Percentiles rank a stretch among this genome's conserved stretches.
These are phyloP conservation scores for Sarocladiaceae sp. DNA, from an alignment of 2,329 filamentous ascomycete species.

Conservation along the genomic window DNA sequence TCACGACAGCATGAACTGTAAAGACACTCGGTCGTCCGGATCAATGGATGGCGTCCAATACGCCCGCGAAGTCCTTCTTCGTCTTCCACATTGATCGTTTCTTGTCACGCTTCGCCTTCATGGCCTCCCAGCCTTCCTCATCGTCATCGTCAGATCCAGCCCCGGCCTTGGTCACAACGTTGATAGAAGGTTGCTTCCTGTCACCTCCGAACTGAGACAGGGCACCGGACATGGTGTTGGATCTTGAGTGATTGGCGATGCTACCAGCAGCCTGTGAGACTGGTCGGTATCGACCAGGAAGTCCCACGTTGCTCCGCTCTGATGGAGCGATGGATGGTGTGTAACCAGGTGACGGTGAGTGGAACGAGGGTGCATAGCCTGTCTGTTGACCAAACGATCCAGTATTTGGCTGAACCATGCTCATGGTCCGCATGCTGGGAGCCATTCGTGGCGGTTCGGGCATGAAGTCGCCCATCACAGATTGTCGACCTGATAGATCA, in stretches of 20 bases:
- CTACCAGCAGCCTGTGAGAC: slow-evolving; percentile 61
- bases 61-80: slow-evolving; percentile 51
- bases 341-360: slow-evolving; percentile 54
- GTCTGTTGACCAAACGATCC: slow-evolving; percentile 52
- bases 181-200: slow-evolving; percentile 30
- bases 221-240: slow-evolving; percentile 29
- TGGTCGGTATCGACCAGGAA: slow-evolving; percentile 85
- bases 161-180: slow-evolving; percentile 32
- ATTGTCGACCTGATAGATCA: slow-evolving; percentile 9
- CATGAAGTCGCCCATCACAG: slow-evolving; percentile 34
- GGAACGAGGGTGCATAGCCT: slow-evolving; percentile 23
- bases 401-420: slow-evolving; percentile 71
- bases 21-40: background rate
- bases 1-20: too few species aligned
- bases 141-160: slow-evolving; percentile 53
- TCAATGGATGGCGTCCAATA: slow-evolving; percentile 30
- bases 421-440: slow-evolving; percentile 65
- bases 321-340: slow-evolving; percentile 90
- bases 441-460: slow-evolving; percentile 39
- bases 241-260: slow-evolving; percentile 26
- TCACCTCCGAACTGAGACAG: slow-evolving; percentile 23
- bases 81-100: slow-evolving; percentile 62
- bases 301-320: slow-evolving; percentile 88
- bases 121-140: slow-evolving; percentile 65
- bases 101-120: slow-evolving; percentile 66